A percentile compares a stretch with the other conserved stretches of the same genome.
Evolutionary conservation across 2,329 filamentous ascomycete genomes (phyloP).

Genomic region (Aureobasidium mangrovei): DNA sequence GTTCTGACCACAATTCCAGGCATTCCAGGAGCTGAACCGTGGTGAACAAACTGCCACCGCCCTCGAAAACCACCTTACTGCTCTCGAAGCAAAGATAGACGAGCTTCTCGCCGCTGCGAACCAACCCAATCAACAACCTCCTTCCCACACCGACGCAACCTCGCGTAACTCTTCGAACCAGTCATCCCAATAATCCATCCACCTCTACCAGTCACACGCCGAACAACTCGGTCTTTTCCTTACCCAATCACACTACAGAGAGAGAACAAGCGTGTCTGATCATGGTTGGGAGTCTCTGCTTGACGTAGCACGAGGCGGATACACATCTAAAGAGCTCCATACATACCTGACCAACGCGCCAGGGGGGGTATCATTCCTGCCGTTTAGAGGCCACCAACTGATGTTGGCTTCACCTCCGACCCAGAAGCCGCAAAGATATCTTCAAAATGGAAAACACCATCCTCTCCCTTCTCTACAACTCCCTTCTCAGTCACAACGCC

Average conservation of each 20-base stretch:
- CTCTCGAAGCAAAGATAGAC: slow-evolving; percentile 48
- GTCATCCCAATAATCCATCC: background rate
- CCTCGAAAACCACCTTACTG: slow-evolving; percentile 46
- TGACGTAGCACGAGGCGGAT: background rate
- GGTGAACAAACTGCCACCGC: slow-evolving; percentile 48
- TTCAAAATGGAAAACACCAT: slow-evolving; percentile 58
- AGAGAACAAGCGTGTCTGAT: no score
- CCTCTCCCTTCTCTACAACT: slow-evolving; percentile 65
- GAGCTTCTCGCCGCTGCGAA: slow-evolving; percentile 42
- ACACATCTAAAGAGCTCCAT: background rate
- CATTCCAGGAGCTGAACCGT: slow-evolving; percentile 43
- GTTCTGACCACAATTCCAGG: slow-evolving; percentile 26
- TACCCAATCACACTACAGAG: no score
- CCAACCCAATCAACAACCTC: slow-evolving; percentile 11
- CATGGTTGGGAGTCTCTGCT: no score
- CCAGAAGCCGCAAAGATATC: slow-evolving; percentile 29
- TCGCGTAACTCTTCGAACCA: background rate
- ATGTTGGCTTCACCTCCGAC: slow-evolving; percentile 24
- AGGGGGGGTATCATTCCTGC: background rate
- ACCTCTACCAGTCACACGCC: background rate
- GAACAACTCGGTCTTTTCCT: no score
- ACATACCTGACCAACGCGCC: background rate
- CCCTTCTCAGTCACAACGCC: slow-evolving; percentile 90
- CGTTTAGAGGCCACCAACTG: slow-evolving; percentile 23
- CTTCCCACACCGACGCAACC: background rate